Percentiles rank a stretch among this genome's conserved stretches.
These are phyloP conservation scores for Peniophora sp. DNA, from an alignment of 1,284 basidiomycete genomes.

Conservation along the genomic window DNA sequence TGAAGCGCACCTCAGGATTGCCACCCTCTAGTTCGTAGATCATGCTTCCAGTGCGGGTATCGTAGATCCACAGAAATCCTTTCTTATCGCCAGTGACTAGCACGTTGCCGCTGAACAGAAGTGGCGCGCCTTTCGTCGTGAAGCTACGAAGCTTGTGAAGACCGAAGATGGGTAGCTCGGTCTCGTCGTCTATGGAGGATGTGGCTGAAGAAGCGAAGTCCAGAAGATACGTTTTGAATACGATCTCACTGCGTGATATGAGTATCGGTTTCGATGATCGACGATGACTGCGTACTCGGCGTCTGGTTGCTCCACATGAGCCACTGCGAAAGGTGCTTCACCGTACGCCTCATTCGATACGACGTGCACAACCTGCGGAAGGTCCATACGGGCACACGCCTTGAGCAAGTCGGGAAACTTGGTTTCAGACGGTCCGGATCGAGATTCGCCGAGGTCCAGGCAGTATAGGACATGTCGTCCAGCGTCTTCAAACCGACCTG, in stretches of 20 bases:
- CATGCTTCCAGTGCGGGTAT: conserved; percentile 2
- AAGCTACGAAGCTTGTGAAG: conserved; percentile 1
- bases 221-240: background rate
- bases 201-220: background rate
- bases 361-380: background rate
- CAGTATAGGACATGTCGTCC: background rate
- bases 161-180: background rate
- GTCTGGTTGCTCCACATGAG: background rate
- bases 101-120: conserved; percentile 6
- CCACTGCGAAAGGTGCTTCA: background rate
- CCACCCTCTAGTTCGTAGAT: conserved; percentile 21
- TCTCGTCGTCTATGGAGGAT: background rate
- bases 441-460: background rate
- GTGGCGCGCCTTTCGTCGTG: conserved; percentile 1
- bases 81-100: conserved; percentile 4
- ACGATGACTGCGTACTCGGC: background rate
- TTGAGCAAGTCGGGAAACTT: background rate
- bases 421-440: background rate
- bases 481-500: background rate
- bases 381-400: background rate
- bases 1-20: conserved; percentile 9
- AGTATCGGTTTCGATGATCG: background rate
- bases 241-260: background rate
- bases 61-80: conserved; percentile 7
- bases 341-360: background rate